A percentile compares a stretch with the other conserved stretches of the same genome.
phyloP scores from a whole-genome alignment of 225 moss, liverwort and hornwort genomes.

The Polytrichum formosum region DNA sequence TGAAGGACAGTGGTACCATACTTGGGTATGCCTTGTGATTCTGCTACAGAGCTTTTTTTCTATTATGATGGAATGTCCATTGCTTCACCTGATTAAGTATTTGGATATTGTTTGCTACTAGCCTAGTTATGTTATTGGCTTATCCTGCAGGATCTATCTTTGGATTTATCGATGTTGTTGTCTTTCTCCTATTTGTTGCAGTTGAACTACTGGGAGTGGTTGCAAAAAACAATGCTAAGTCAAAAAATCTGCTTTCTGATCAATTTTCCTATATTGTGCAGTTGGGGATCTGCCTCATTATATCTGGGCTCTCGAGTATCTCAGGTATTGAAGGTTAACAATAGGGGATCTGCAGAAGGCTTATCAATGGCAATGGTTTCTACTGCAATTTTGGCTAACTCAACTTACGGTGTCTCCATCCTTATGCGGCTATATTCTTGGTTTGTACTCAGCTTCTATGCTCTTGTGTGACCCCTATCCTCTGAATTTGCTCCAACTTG shows the following conservation, averaged over 20 bases:
- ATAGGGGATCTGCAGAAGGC: conserved; percentile 77
- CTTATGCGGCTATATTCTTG: conserved; percentile 62
- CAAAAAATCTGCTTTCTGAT: no score
- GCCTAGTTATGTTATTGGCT: no score
- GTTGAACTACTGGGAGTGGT: no score
- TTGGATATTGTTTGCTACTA: no score
- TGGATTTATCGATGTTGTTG: no score
- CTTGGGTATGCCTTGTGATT: conserved; percentile 53
- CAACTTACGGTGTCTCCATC: conserved; percentile 62
- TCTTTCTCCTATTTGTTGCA: no score
- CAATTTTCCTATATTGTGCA: conserved; percentile 21
- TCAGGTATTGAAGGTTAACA: conserved; percentile 59
- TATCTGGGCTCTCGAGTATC: conserved; percentile 84
- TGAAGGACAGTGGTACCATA: conserved; percentile 48
- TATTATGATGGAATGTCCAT: no score
- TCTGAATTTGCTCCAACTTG: background rate
- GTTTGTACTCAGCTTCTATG: conserved; percentile 25
- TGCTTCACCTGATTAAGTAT: no score
- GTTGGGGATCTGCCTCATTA: conserved; percentile 78
- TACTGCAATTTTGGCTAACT: conserved; percentile 71
- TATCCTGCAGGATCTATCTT: no score
- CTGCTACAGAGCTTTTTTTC: background rate
- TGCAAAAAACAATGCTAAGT: no score
- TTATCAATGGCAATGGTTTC: conserved; percentile 76
- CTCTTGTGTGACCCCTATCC: no score